phyloP scores from a whole-genome alignment of 116 monocot genomes.

The Iris pallida region DNA sequence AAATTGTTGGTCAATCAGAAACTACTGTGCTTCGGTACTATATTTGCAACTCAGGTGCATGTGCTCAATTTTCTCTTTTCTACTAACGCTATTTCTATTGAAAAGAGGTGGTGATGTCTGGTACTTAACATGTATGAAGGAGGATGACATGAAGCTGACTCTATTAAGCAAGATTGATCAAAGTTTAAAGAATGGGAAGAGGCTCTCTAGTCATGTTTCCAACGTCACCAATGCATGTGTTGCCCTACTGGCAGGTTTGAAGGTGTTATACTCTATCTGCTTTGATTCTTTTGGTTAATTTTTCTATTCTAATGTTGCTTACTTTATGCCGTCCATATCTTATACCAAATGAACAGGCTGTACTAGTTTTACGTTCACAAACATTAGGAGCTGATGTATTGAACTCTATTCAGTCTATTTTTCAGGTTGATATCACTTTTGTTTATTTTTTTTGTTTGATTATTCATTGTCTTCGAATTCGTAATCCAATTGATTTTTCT shows the following conservation, averaged over 20 bases:
- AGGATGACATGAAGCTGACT: constrained; percentile 51
- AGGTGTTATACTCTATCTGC: constrained; percentile 38
- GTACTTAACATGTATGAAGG: constrained; percentile 29
- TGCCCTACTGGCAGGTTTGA: constrained; percentile 71
- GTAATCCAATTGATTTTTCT: background rate
- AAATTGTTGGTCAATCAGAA: constrained; percentile 91
- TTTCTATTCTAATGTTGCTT: constrained; percentile 9
- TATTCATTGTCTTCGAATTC: background rate
- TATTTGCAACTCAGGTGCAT: constrained; percentile 82
- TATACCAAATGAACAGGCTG: constrained; percentile 26
- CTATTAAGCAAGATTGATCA: constrained; percentile 78
- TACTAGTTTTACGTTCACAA: constrained; percentile 51
- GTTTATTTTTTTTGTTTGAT: constrained; percentile 2
- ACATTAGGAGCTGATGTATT: constrained; percentile 52
- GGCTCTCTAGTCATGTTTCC: constrained; percentile 56
- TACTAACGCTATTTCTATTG: background rate
- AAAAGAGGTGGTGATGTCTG: background rate
- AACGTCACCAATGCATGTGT: constrained; percentile 89
- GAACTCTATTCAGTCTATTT: constrained; percentile 62
- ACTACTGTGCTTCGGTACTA: constrained; percentile 76
- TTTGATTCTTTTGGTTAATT: background rate
- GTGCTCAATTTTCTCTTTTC: constrained; percentile 5
- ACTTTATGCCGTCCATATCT: background rate
- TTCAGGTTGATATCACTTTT: constrained; percentile 45
- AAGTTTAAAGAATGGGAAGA: constrained; percentile 72